These are phyloP conservation scores for Neonectria faginata DNA, from an alignment of 2,329 filamentous ascomycete species.

Conservation along the genomic window DNA sequence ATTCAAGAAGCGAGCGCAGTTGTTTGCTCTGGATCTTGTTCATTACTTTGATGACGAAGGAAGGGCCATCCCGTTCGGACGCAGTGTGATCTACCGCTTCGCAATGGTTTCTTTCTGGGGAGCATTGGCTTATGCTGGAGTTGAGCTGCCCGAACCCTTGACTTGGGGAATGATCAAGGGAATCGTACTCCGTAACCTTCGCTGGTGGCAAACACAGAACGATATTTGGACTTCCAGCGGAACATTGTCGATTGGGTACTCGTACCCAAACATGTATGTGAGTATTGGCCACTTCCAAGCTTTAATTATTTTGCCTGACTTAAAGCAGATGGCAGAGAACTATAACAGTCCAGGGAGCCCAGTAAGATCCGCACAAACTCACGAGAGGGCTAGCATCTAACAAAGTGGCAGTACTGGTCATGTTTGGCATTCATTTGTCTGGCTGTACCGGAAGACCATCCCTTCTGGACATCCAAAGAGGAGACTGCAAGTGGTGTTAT, in stretches of 20 bases:
- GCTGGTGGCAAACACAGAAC: slow-evolving; percentile 82
- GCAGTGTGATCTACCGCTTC: slow-evolving; percentile 84
- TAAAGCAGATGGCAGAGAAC: slow-evolving; percentile 77
- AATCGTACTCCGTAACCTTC: slow-evolving; percentile 76
- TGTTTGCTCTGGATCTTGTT: slow-evolving; percentile 76
- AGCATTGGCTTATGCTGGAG: slow-evolving; percentile 78
- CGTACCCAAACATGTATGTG: slow-evolving; percentile 81
- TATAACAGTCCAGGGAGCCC: slow-evolving; percentile 81
- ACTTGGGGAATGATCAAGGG: slow-evolving; percentile 86
- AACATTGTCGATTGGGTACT: slow-evolving; percentile 80
- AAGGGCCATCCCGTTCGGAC: slow-evolving; percentile 79
- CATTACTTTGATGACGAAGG: slow-evolving; percentile 82
- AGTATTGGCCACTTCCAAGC: slow-evolving; percentile 43
- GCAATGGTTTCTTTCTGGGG: slow-evolving; percentile 89
- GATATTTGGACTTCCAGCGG: slow-evolving; percentile 82
- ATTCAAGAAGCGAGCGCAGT: slow-evolving; percentile 75
- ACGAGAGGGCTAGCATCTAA: slow-evolving; percentile 41
- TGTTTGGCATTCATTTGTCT: slow-evolving; percentile 82
- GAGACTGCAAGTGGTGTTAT: slow-evolving; percentile 68
- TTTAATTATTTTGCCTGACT: slow-evolving; percentile 31
- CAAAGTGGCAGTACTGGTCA: slow-evolving; percentile 74
- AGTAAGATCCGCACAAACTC: slow-evolving; percentile 49
- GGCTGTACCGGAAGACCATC: slow-evolving; percentile 75
- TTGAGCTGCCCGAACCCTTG: slow-evolving; percentile 77
- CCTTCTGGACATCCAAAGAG: slow-evolving; percentile 79